These are phyloP conservation scores for Neofusicoccum kwambonambiense DNA, from an alignment of 2,329 filamentous ascomycete genomes.

Conservation along the genomic window DNA sequence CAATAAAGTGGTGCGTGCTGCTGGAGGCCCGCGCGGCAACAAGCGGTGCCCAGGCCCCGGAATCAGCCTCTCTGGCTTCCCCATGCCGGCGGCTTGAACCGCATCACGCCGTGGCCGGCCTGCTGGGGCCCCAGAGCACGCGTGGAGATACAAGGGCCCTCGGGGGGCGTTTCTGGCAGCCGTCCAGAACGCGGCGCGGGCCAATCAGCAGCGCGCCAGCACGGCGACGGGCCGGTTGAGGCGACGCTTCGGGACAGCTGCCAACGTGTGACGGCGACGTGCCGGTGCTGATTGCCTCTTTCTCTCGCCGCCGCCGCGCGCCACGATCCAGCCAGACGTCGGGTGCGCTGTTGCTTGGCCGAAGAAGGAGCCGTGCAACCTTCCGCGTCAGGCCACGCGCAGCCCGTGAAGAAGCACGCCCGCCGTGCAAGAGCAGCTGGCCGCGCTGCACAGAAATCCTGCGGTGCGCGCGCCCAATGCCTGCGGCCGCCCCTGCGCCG, in stretches of 20 bases:
- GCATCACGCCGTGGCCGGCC: background rate
- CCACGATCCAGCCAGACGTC: background rate
- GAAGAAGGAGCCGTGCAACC: slow-evolving; percentile 7
- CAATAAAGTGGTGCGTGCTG: background rate
- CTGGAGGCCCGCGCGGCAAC: background rate
- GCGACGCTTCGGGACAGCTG: background rate
- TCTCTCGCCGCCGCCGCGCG: background rate
- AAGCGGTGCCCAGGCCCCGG: background rate
- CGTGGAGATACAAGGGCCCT: background rate
- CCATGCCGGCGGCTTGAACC: background rate
- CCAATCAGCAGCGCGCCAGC: background rate
- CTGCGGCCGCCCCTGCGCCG: background rate
- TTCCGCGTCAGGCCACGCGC: slow-evolving; percentile 15
- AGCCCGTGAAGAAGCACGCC: background rate
- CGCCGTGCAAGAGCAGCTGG: background rate
- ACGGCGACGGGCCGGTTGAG: background rate
- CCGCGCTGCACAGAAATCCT: background rate
- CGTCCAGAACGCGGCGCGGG: slow-evolving; percentile 2
- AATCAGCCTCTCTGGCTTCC: background rate
- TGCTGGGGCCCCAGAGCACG: background rate
- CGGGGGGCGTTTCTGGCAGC: background rate
- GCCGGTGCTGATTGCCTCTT: slow-evolving; percentile 6
- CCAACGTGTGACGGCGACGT: background rate
- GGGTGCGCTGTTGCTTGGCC: background rate
- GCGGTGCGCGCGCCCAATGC: background rate